Evolutionary conservation across 1,139 yeast genomes (phyloP).

Genomic region (Taphrina sp.): DNA sequence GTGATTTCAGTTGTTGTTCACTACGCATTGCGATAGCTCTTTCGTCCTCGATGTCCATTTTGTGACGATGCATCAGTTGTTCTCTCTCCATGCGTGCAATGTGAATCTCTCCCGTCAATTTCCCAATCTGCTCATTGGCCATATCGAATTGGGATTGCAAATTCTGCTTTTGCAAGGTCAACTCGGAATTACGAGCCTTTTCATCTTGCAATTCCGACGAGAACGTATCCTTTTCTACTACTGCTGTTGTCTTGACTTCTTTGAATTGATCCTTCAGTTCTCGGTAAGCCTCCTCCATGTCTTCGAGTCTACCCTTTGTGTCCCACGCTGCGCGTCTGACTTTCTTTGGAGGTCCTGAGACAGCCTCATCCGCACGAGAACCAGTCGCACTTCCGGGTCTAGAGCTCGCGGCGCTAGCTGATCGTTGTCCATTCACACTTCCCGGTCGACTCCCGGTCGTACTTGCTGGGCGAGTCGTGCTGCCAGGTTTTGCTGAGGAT

Average conservation of each 20-base stretch:
- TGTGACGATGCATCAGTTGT: conserved; percentile 11
- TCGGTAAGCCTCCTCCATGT: conserved; percentile 35
- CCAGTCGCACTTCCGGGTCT: conserved; percentile 24
- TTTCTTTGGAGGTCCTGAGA: not conserved
- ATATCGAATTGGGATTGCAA: conserved; percentile 14
- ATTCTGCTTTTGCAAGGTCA: conserved; percentile 1
- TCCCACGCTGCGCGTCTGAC: conserved; percentile 37
- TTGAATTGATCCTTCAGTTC: conserved; percentile 28
- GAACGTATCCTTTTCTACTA: conserved; percentile 29
- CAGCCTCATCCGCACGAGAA: not conserved
- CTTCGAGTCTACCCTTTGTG: conserved; percentile 37
- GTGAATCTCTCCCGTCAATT: conserved; percentile 11
- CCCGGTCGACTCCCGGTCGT: conserved; percentile 8
- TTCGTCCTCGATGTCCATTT: conserved; percentile 20
- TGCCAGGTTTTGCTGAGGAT: conserved; percentile 1
- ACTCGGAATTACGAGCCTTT: conserved; percentile 13
- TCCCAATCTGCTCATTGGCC: conserved; percentile 24
- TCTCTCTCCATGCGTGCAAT: conserved; percentile 6
- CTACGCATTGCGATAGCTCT: conserved; percentile 15
- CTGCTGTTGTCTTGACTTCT: conserved; percentile 1
- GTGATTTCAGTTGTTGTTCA: conserved; percentile 7
- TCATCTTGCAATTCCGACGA: conserved; percentile 25
- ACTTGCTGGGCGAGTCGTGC: conserved; percentile 20
- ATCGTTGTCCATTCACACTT: conserved; percentile 7
- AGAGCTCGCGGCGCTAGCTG: conserved; percentile 19